Evolutionary conservation across 148 eudicot species (phyloP).

Genomic region (Arbutus unedo): DNA sequence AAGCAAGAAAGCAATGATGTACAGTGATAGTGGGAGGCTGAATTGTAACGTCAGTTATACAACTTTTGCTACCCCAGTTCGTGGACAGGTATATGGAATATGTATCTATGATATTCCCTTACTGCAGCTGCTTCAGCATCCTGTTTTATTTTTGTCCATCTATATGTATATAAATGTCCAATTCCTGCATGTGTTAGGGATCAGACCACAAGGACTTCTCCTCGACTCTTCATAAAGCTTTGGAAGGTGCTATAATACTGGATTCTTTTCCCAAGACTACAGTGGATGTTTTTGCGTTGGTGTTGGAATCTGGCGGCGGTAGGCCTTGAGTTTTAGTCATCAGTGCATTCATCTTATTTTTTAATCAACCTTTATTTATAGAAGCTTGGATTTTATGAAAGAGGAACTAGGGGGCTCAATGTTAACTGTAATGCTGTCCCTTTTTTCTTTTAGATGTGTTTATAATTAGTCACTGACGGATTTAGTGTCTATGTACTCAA

Average conservation of each 20-base stretch:
- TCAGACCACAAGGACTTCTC: slow-evolving; percentile 78
- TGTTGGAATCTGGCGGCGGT: slow-evolving; percentile 97
- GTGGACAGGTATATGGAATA: slow-evolving; percentile 57
- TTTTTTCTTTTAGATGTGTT: neutral
- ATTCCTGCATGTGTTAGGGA: slow-evolving; percentile 37
- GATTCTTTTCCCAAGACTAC: slow-evolving; percentile 96
- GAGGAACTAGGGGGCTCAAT: neutral
- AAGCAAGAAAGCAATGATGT: slow-evolving; percentile 98
- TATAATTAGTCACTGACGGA: neutral
- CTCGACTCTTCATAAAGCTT: slow-evolving; percentile 81
- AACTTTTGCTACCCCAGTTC: slow-evolving; percentile 70
- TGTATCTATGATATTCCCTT: neutral
- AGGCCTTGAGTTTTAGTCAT: slow-evolving; percentile 32
- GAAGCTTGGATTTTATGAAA: slow-evolving; percentile 5
- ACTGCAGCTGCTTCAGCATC: neutral
- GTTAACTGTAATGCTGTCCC: neutral
- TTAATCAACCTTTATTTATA: neutral
- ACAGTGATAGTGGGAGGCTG: slow-evolving; percentile 74
- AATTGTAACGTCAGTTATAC: slow-evolving; percentile 92
- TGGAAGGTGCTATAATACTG: slow-evolving; percentile 89
- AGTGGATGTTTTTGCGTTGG: slow-evolving; percentile 95
- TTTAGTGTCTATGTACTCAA: neutral
- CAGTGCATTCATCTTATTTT: neutral
- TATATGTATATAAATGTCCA: neutral
- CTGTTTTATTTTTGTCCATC: neutral